Evolutionary conservation across 176 grass and related monocot species (phyloP).

Genomic region (Oropetium thomaeum): DNA sequence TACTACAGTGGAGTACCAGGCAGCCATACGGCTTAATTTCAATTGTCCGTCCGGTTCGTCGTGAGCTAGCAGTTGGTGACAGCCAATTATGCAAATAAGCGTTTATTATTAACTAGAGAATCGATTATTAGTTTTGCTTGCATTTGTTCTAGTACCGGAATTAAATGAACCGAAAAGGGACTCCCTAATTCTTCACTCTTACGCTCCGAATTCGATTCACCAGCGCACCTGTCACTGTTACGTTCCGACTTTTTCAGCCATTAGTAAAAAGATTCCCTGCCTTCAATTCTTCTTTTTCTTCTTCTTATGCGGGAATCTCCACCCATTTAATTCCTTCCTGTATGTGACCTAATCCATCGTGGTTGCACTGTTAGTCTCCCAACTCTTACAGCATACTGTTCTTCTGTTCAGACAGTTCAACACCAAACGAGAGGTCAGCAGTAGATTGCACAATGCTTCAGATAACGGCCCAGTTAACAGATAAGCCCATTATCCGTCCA

Average conservation of each 20-base stretch:
- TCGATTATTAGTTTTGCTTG: neutral
- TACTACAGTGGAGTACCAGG: neutral
- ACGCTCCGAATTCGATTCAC: no score
- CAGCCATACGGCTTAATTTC: neutral
- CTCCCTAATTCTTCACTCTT: neutral
- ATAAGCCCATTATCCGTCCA: neutral
- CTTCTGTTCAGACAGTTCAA: neutral
- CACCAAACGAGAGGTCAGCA: neutral
- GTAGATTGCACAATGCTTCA: neutral
- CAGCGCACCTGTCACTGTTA: neutral
- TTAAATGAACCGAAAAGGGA: slow-evolving; percentile 2
- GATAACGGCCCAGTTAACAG: no score
- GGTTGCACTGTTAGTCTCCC: neutral
- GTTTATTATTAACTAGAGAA: no score
- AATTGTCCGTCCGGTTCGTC: neutral
- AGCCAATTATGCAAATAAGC: neutral
- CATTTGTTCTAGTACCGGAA: neutral
- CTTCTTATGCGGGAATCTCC: neutral
- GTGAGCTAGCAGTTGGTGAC: slow-evolving; percentile 10
- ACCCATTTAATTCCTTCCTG: neutral
- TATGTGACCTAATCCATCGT: neutral
- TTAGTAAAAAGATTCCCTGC: no score
- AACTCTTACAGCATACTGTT: neutral
- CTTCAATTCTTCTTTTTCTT: neutral
- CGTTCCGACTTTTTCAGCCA: no score